Base-by-base conservation (phyloP, 2,329 filamentous ascomycete species). In the Cryphonectria naterciae region DNA sequence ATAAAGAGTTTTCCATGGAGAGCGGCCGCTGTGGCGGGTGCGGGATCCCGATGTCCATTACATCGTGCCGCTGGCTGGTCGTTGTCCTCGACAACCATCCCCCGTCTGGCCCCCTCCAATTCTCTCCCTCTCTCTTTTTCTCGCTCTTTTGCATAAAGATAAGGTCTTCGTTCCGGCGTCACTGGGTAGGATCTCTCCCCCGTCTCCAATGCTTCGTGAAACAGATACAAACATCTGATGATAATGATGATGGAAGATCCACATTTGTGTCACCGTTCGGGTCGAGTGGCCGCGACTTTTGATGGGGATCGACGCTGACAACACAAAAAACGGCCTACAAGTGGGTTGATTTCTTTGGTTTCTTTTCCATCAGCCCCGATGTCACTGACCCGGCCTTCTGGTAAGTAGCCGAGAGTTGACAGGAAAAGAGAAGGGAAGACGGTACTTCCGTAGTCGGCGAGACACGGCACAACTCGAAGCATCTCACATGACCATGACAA, bases 261-360 rank as follows among this genome's bases (percentile, higher is more conserved):
- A 71, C 71, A 67, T 49, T 64, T 68, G 70, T 73, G 63, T 37
- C 37, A 73, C 71, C 65, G 41, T 69, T 56, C 71, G 66, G 69
- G 64, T 58, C 65, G 58, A 69, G 66, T 67, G 71, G 52, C 46
- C 63, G 66, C 65, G 39, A 67, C 43, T 37, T 37, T 35, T 69
- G 63, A 54, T 61, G 37, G 22, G 46, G 66, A 68, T 32, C 61
- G 41, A 13, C 52, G 41, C 62, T 49, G 43, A 60, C 32, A 65
- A 60, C 32, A 65, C 41, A 49, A 65, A 43, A 62, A 43, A 37
- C 54, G 43, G 52, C 28, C 58, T 46, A 32, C 39, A 22, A 28
- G 15, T 68, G 25, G 65, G 25, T 39, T 62, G 32, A 32, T 13
- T 56, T 22, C 54, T 43, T 32, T 35, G 25, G 1, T 28, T 58